Evolutionary conservation across 345 rosid genomes (phyloP), one percentile per base, ranked within the genome.

Genomic region (Cardiospermum halicacabum): DNA sequence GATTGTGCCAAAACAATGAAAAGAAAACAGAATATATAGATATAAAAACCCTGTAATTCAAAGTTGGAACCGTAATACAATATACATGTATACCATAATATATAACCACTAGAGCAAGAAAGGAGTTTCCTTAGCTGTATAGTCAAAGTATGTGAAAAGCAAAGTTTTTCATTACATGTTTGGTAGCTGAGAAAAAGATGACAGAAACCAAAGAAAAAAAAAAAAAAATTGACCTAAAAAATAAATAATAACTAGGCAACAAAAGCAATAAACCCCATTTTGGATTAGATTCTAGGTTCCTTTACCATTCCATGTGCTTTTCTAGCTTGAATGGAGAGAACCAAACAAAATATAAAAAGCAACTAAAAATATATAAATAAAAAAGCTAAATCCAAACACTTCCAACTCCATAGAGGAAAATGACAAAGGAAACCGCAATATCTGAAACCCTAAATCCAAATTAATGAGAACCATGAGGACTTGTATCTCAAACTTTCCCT

Each of bases 271-370:
- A 47, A 2, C 3, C 16, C 3, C 26, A 64, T 53, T 36, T 40
- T 12, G 7, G 45, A 58, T 26, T 58, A 48, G 67, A 69, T 60
- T 68, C 54, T 11, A 28, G 13, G 39, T 60, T 11, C 4, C 58
- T 51, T 42, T 53, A 48, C 16, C 32, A 45, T 32, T 15, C 1
- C 49, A 11, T 0, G 4, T 34, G 21, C 15, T 47, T 31, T 50
- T 53, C 32, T 43, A 5, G 22, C 34, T 27, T 25, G 1, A 48
- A 27, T 49, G 16, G 22, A 26, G 9, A 7, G 11, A 50, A 9
- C 10, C 42, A 15, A 19, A 42, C 39, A n/a, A 47, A 69, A 57
- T 42, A 32, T 21, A 50, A 49, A 43, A 31, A 49, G 56, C 15
- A 49, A 74, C 47, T 42, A 51, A 19, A 21, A 2, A 9, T 8